Evolutionary conservation across 345 rosid genomes (phyloP), one percentile per base, ranked within the genome.

Genomic region (Noccaea caerulescens): DNA sequence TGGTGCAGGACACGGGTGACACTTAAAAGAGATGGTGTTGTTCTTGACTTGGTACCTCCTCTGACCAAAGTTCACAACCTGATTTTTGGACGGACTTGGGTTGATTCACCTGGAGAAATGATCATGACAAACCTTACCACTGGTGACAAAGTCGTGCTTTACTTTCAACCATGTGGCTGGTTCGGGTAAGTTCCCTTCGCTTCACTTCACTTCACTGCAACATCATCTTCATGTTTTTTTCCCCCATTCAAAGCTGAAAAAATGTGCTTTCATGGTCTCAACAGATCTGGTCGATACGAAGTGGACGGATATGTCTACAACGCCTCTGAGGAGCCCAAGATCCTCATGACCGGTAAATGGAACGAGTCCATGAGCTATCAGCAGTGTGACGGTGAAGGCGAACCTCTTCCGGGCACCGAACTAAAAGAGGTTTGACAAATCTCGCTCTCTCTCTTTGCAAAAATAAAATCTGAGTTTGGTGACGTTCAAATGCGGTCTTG

Each of bases 151-250:
- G 89, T 68, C 25, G 87, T 89, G 36, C 81, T 89, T 45, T 87
- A 87, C 79, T 89, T 89, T 73, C 92, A 89, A 78, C 96, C 90
- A 27, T 89, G 96, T 27, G 89, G 92, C 20, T 89, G 96, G 92
- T 83, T 87, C 16, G 96, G 95, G 95, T 88, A 81, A 77, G 78
- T 50, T 76, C 4, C 56, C 18, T 45, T 60, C 71, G 55, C 10
- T 7, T 60, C 71, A 63, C 10, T 7, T 60, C 71, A 63, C 10
- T 7, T 60, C 71, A 63, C 10, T 7, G 33, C 46, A 46, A 33
- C 47, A n/a, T 63, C 66, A 76, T 69, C 13, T n/a, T 63, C 58
- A 6, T 63, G 30, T 49, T 8, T 14, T 16, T 7, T 23, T 6
- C n/a, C 39, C 3, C 51, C 10, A 32, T 30, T 61, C 10, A 18